Evolutionary conservation across 192 early-diverging fungal genomes (phyloP).

Genomic region (Paraglomus occultum): DNA sequence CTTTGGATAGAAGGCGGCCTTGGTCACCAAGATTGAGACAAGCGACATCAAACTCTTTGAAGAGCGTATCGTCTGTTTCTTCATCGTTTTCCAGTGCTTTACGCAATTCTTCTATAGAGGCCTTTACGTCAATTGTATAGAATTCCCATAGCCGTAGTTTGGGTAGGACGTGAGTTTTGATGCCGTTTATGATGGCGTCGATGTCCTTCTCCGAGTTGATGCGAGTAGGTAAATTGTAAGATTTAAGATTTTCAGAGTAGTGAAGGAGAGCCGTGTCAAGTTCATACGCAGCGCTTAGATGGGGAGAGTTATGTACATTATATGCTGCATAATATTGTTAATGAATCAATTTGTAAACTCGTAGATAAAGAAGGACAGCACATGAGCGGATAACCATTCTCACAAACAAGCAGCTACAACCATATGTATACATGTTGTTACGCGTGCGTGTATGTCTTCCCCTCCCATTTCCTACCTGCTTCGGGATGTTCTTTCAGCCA

Average conservation of each 20-base stretch:
- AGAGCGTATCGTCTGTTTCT: constrained; percentile 17
- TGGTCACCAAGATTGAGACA: constrained; percentile 46
- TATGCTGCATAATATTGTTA: constrained; percentile 64
- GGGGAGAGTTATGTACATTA: constrained; percentile 91
- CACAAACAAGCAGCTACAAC: background rate
- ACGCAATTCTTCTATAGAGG: constrained; percentile 41
- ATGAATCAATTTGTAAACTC: constrained; percentile 16
- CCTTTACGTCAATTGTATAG: constrained; percentile 72
- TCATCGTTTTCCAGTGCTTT: constrained; percentile 40
- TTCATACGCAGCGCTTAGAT: constrained; percentile 89
- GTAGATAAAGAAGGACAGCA: background rate
- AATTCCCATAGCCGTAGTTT: constrained; percentile 84
- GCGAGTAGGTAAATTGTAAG: constrained; percentile 44
- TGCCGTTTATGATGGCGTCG: constrained; percentile 57
- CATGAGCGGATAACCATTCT: background rate
- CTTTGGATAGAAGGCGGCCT: constrained; percentile 43
- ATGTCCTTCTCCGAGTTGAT: constrained; percentile 69
- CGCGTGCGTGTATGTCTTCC: too few relatives aligned
- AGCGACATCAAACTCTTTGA: constrained; percentile 38
- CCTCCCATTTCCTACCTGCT: constrained; percentile 69
- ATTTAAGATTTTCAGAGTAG: constrained; percentile 61
- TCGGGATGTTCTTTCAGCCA: constrained; percentile 97
- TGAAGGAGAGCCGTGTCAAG: constrained; percentile 82
- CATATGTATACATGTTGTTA: background rate
- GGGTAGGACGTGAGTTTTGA: constrained; percentile 54